These are phyloP conservation scores for Paraphaeosphaeria sporulosa DNA, from an alignment of 2,329 filamentous ascomycete species.

Conservation along the genomic window DNA sequence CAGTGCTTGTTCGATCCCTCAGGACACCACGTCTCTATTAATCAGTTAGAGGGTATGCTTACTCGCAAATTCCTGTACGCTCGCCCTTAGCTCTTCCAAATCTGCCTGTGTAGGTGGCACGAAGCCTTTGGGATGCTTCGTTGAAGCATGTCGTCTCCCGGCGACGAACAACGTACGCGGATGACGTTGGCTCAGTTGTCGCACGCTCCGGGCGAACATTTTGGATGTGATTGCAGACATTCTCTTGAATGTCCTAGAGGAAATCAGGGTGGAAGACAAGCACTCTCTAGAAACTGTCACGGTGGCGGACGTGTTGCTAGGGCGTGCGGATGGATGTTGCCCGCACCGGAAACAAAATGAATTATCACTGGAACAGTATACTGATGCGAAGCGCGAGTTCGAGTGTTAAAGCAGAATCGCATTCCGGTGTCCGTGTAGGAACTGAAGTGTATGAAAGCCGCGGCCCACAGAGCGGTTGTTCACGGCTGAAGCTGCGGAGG, in stretches of 20 bases:
- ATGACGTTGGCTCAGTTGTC: conserved; percentile 37
- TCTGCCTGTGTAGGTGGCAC: conserved; percentile 74
- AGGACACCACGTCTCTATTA: neutral
- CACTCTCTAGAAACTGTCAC: neutral
- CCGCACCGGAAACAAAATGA: neutral
- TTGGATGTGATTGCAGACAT: conserved; percentile 45
- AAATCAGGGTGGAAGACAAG: neutral
- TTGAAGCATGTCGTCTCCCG: conserved; percentile 62
- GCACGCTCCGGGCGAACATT: conserved; percentile 51
- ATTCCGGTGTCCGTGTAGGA: conserved; percentile 14
- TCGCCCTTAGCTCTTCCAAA: conserved; percentile 79
- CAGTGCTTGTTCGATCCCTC: neutral
- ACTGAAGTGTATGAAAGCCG: conserved; percentile 15
- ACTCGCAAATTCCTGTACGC: conserved; percentile 85
- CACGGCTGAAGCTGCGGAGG: conserved; percentile 13
- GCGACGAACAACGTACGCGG: conserved; percentile 26
- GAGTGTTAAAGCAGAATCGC: neutral
- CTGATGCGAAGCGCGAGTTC: neutral
- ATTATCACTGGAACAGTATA: neutral
- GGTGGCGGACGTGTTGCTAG: neutral
- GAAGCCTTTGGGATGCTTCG: conserved; percentile 74
- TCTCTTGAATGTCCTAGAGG: conserved; percentile 17
- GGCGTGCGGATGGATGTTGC: too few species aligned
- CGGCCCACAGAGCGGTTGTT: conserved; percentile 35
- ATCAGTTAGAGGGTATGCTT: neutral